Percentiles rank a stretch among this genome's conserved stretches.
Conservation (phyloP, 805 yeast genomes). For the Phaffomyces opuntiae region DNA sequence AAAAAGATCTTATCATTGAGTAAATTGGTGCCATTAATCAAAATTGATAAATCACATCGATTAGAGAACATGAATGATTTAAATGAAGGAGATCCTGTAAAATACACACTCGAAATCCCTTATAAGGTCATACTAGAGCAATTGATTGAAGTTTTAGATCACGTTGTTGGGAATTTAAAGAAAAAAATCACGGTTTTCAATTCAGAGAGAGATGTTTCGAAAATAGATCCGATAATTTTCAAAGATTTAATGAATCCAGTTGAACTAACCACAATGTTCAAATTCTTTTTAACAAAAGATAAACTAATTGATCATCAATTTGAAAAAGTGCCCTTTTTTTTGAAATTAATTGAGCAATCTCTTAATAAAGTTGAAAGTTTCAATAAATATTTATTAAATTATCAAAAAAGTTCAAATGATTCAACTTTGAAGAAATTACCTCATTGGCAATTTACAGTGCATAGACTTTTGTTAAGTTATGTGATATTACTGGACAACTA, state of each 20-base stretch:
- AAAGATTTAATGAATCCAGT: conserved; percentile 27
- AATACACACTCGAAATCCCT: background rate
- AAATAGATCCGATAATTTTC: conserved; percentile 23
- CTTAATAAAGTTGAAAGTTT: conserved; percentile 15
- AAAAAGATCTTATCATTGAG: conserved; percentile 1
- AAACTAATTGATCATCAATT: conserved; percentile 21
- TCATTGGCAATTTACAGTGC: conserved; percentile 35
- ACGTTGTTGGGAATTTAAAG: conserved; percentile 22
- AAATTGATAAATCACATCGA: conserved; percentile 12
- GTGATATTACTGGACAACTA: conserved; percentile 37
- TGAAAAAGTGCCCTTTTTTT: conserved; percentile 23
- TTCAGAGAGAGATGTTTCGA: conserved; percentile 27
- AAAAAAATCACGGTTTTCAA: conserved; percentile 20
- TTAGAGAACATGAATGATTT: conserved; percentile 19
- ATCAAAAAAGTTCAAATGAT: conserved; percentile 17
- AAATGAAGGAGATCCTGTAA: conserved; percentile 4
- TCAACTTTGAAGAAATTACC: conserved; percentile 26
- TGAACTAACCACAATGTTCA: conserved; percentile 29
- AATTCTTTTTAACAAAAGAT: conserved; percentile 23
- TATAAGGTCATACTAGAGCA: conserved; percentile 1
- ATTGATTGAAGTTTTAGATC: conserved; percentile 18
- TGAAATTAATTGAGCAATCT: conserved; percentile 19
- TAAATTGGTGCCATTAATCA: conserved; percentile 3
- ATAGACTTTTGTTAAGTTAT: conserved; percentile 34
- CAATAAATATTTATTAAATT: conserved; percentile 22